Evolutionary conservation across 179 eudicot species (phyloP).

Genomic region (Heliamphora pulchella): DNA sequence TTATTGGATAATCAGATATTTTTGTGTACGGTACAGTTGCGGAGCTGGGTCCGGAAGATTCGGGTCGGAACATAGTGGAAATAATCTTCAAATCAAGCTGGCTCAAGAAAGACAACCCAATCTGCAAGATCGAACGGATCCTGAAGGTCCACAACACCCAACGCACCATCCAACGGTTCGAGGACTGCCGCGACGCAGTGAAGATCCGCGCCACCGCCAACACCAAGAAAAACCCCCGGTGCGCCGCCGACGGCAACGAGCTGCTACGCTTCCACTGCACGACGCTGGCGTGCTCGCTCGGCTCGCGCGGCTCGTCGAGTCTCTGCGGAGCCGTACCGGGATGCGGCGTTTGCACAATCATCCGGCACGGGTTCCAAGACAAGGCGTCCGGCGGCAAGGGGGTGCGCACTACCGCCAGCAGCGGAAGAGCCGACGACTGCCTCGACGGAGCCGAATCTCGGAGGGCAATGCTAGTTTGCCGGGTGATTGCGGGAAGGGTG

Average conservation of each 20-base stretch:
- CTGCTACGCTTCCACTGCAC: slow-evolving; percentile 76
- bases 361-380: slow-evolving; percentile 79
- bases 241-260: slow-evolving; percentile 98
- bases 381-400: slow-evolving; percentile 26
- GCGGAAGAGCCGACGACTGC: slow-evolving; percentile 87
- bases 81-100: slow-evolving; percentile 97
- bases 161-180: slow-evolving; percentile 83
- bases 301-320: slow-evolving; percentile 63
- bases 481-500: slow-evolving; percentile 83
- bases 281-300: slow-evolving; percentile 60
- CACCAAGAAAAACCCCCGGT: slow-evolving; percentile 58
- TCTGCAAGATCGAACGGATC: slow-evolving; percentile 91
- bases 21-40: slow-evolving; percentile 36
- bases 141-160: slow-evolving; percentile 80
- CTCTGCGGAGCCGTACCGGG: slow-evolving; percentile 54
- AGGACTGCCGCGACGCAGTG: slow-evolving; percentile 74
- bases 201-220: slow-evolving; percentile 44
- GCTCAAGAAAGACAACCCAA: slow-evolving; percentile 69
- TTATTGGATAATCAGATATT: not conserved
- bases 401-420: slow-evolving; percentile 75
- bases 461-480: slow-evolving; percentile 86
- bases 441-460: slow-evolving; percentile 33
- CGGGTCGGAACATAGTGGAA: slow-evolving; percentile 91
- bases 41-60: slow-evolving; percentile 85
- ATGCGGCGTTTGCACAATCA: slow-evolving; percentile 82